These are phyloP conservation scores for Cairneyella variabilis DNA, from an alignment of 495 filamentous ascomycete species.

Conservation along the genomic window DNA sequence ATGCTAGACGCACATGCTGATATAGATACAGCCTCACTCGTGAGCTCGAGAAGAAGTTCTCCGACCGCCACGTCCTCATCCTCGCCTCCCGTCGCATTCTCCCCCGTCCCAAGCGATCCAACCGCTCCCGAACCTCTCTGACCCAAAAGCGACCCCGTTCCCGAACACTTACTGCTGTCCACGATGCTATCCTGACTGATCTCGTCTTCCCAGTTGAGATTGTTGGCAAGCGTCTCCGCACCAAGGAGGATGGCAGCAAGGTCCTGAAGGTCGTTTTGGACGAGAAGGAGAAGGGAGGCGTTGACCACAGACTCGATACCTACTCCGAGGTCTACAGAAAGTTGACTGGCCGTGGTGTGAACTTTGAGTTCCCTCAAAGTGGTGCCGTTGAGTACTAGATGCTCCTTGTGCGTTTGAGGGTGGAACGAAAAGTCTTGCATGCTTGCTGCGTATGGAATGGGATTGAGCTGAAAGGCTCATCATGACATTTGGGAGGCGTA, in stretches of 20 bases:
- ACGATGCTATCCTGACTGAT: conserved; percentile 93
- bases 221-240: conserved; percentile 94
- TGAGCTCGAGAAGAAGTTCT: conserved; percentile 99
- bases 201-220: conserved; percentile 99
- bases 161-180: conserved; percentile 93
- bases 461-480: background rate
- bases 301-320: conserved; percentile 98
- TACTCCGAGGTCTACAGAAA: conserved; percentile 98
- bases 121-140: conserved; percentile 85
- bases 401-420: background rate
- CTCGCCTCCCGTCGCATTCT: conserved; percentile 98
- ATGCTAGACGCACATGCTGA: background rate
- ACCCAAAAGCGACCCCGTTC: conserved; percentile 98
- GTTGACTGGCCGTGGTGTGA: conserved; percentile 87
- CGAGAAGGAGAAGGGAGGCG: conserved; percentile 98
- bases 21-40: conserved; percentile 75
- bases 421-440: conserved; percentile 15
- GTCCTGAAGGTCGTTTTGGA: conserved; percentile 96
- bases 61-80: conserved; percentile 98
- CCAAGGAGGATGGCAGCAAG: conserved; percentile 96
- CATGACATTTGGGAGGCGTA: conserved; percentile 20
- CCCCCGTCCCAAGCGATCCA: conserved; percentile 92
- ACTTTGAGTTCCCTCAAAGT: conserved; percentile 95
- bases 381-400: conserved; percentile 74
- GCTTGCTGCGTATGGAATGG: conserved; percentile 7